Base-by-base conservation (phyloP, 1,139 yeast genomes). In the Saccharomycopsis hybrid region DNA sequence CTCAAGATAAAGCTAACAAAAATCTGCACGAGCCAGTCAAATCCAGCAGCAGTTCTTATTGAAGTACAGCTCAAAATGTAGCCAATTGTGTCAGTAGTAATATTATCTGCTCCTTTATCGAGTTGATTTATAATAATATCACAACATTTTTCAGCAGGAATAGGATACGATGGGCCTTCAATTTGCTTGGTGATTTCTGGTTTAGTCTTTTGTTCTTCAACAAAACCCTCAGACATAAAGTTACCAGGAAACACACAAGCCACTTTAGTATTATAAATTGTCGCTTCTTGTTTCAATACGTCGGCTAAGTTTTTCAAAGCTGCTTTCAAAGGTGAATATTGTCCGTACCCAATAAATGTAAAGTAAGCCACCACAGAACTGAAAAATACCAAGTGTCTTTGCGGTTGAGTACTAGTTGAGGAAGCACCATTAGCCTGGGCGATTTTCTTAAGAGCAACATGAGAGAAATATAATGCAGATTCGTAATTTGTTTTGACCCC, bases 281-380 rank as follows among this genome's bases (percentile, higher is more conserved):
- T 63, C 52, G 87, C 73, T 63, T 94, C 99, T 59, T 90, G 97
- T 53, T 96, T 78, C 50, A 92, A 67, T 4, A 85, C 72, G 47
- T 84, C 84, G 0, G 90, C 82, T 35, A 94, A 68, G 0, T 95
- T 71, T 58, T 86, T 74, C 8, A 92, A 64, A 0, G 97, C 96
- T 0, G 88, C 81, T 65, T 94, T 94, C 58, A 82, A 66, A 0
- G 99, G 98, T 0, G 92, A 92, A 62, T 94, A 94, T 59, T 88
- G 92, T 0, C 80, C 73, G 63, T 94, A 94, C 0, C 99, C 99
- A 46, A 89, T 85, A 61, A 92, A 83, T 3, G 97, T 88, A 68
- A 79, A 90, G 58, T 84, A 79, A 2, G 95, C 88, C 3, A 84
- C 80, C 4, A 83, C 85, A 1, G 96, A 87, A 0, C 96, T 85